phyloP scores from a whole-genome alignment of 2,329 filamentous ascomycete genomes.

The Colletotrichum lindemuthianum region DNA sequence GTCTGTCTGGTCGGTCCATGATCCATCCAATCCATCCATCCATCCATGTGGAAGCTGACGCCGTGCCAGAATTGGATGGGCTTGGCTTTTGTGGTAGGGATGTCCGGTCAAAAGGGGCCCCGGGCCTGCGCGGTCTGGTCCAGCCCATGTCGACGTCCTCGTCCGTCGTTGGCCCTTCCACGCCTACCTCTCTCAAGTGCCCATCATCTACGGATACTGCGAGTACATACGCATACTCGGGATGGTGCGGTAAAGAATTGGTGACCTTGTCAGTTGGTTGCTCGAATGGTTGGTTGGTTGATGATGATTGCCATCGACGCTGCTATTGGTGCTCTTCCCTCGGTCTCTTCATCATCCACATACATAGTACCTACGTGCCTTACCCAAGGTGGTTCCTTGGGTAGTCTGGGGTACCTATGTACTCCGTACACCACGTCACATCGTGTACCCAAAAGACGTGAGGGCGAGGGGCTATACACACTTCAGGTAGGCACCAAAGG shows the following conservation, averaged over 20 bases:
- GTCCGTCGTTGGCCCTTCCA: too few relatives aligned
- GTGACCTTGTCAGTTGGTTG: not conserved
- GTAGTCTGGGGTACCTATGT: not conserved
- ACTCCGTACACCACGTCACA: not conserved
- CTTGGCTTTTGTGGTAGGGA: conserved; percentile 14
- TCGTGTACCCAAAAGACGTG: too few relatives aligned
- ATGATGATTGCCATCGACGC: not conserved
- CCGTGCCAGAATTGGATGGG: conserved; percentile 15
- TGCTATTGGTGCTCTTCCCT: conserved; percentile 30
- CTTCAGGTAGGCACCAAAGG: too few relatives aligned
- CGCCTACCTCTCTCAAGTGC: too few relatives aligned
- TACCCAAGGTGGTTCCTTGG: not conserved
- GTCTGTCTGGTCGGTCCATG: too few relatives aligned
- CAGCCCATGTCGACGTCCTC: not conserved
- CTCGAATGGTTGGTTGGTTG: conserved; percentile 1
- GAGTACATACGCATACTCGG: too few relatives aligned
- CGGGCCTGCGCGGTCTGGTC: conserved; percentile 5
- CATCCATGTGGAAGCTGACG: not conserved
- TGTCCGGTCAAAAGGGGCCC: conserved; percentile 25
- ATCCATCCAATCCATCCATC: too few relatives aligned
- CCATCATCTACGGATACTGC: too few relatives aligned
- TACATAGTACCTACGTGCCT: not conserved
- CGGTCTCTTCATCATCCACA: conserved; percentile 18
- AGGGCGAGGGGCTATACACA: too few relatives aligned
- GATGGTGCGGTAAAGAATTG: too few relatives aligned